Evolutionary conservation across 2,329 filamentous ascomycete genomes (phyloP), one percentile per base, ranked within the genome.

Genomic region (Rutstroemia sp.): DNA sequence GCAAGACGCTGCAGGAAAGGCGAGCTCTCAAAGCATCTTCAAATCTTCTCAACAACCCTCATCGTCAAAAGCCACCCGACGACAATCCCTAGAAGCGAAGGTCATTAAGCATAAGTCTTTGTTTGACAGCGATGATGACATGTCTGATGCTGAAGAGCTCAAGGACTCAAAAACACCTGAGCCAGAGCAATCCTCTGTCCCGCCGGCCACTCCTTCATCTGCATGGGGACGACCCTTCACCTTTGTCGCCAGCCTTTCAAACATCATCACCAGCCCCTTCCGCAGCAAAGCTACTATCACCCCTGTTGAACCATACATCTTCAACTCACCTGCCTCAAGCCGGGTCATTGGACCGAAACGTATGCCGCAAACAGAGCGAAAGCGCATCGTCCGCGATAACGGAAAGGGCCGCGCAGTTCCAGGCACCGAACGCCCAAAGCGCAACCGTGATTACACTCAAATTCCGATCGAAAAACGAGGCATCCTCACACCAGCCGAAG

Each of bases 331-430:
- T 25, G 23, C 52, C 12, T 9, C 42, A 9, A 16, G 30, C 52
- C n/a, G 45, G 17, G 45, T 41, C n/a, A 21, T 21, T 37, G 45
- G 46, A 1, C 46, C 39, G 17, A 54, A 45, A 14, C 37, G 30
- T 16, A 30, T 30, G 25, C 38, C 57, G 3, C 34, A 56, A 38
- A 51, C 47, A 10, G 57, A 58, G 16, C 57, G 57, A 14, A 56
- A 56, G 21, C 47, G 52, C 30, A 48, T n/a, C 5, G 21, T 6
- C 4, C 19, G 48, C 25, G 47, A 51, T 10, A 42, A 54, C 12
- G 34, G 37, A 42, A 38, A 34, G 8, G 45, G 52, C 17, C 52
- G 52, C 4, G 21, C n/a, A n/a, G 45, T 25, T 30, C 27, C 48
- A 9, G 41, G 51, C 49, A 48, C 57, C 5, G 52, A 51, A 34